phyloP scores from a whole-genome alignment of 305 asterid genomes.

The Fraxinus xanthoxyloides region DNA sequence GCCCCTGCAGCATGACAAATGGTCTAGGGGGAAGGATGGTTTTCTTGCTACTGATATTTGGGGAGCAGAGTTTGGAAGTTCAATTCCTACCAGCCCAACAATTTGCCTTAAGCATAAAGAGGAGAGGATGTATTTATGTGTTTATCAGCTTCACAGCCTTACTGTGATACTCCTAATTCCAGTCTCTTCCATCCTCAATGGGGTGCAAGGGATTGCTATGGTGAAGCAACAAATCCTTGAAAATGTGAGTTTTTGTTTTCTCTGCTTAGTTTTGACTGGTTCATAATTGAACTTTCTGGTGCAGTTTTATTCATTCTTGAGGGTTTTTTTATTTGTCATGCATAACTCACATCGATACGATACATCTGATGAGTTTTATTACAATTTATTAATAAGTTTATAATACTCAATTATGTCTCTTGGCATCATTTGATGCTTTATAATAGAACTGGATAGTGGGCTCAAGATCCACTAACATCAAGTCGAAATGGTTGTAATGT shows the following conservation, averaged over 20 bases:
- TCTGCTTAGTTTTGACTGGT: conserved; percentile 6
- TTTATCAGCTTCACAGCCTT: conserved; percentile 77
- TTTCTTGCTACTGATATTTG: conserved; percentile 77
- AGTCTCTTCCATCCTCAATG: conserved; percentile 57
- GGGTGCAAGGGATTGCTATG: conserved; percentile 69
- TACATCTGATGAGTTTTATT: not conserved
- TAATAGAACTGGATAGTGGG: not conserved
- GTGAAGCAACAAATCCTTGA: conserved; percentile 81
- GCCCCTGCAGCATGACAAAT: conserved; percentile 76
- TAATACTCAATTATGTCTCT: not conserved
- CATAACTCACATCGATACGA: not conserved
- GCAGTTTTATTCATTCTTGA: conserved; percentile 1
- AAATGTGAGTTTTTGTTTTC: conserved; percentile 46
- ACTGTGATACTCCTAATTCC: conserved; percentile 75
- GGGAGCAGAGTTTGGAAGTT: conserved; percentile 67
- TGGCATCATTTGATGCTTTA: not conserved
- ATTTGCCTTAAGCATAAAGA: conserved; percentile 72
- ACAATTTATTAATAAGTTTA: not conserved
- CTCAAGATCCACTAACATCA: not conserved
- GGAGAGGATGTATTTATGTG: conserved; percentile 78
- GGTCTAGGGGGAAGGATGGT: conserved; percentile 86
- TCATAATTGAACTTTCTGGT: not conserved
- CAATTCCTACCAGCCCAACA: conserved; percentile 54
- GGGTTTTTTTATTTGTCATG: conserved; percentile 5
- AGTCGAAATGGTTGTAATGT: not conserved